A percentile compares a stretch with the other conserved stretches of the same genome.
Conservation (phyloP, 306 rosid species). For the Sindora glabra region DNA sequence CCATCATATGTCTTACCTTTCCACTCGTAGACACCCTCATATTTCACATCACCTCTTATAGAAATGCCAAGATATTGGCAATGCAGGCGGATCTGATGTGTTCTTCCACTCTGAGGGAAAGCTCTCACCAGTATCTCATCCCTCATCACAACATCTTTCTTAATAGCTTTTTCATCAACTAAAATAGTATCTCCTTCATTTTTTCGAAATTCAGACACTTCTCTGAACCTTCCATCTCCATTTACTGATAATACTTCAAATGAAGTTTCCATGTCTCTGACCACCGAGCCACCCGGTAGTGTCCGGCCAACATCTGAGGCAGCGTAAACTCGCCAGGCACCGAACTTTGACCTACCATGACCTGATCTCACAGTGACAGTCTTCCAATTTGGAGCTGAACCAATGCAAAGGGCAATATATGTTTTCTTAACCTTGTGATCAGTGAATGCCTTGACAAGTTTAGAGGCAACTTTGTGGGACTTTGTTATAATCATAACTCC, state of each 20-base stretch:
- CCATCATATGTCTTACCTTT: constrained; percentile 33
- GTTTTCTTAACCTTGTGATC: constrained; percentile 67
- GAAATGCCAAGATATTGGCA: constrained; percentile 89
- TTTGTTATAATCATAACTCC: constrained; percentile 74
- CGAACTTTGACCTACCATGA: constrained; percentile 88
- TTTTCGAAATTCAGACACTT: constrained; percentile 22
- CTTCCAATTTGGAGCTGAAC: constrained; percentile 55
- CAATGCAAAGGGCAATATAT: constrained; percentile 61
- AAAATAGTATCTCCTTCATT: constrained; percentile 27
- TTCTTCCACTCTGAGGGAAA: constrained; percentile 73
- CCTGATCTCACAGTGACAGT: constrained; percentile 57
- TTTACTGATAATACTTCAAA: constrained; percentile 54
- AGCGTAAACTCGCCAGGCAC: constrained; percentile 79
- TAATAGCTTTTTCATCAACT: constrained; percentile 43
- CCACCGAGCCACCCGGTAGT: constrained; percentile 77
- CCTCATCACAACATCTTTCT: constrained; percentile 15
- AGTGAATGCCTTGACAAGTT: constrained; percentile 75
- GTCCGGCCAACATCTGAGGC: constrained; percentile 63
- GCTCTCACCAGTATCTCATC: constrained; percentile 72
- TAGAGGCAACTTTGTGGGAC: constrained; percentile 74
- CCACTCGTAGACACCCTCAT: constrained; percentile 78
- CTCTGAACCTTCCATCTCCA: constrained; percentile 36
- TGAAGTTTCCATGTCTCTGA: constrained; percentile 77
- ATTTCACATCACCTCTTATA: constrained; percentile 83
- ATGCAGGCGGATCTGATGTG: constrained; percentile 91